phyloP scores from a whole-genome alignment of 257 asterid genomes.

The Haberlea rhodopensis region DNA sequence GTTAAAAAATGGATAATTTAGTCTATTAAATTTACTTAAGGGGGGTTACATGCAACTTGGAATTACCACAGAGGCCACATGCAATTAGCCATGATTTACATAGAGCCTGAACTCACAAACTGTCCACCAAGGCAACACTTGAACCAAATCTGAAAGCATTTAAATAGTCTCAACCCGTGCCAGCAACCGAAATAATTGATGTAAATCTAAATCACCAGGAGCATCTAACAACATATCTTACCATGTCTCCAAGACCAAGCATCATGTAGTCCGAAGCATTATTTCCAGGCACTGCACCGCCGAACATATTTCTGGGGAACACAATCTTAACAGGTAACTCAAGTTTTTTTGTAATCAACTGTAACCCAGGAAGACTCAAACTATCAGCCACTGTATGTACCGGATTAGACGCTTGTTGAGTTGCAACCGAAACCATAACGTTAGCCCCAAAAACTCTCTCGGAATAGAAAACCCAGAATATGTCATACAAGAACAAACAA shows the following conservation, averaged over 20 bases:
- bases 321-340: conserved; percentile 97
- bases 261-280: conserved; percentile 71
- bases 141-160: neutral
- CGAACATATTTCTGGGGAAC: conserved; percentile 82
- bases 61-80: too few species aligned
- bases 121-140: neutral
- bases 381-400: conserved; percentile 85
- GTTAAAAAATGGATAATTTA: too few species aligned
- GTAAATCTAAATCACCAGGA: neutral
- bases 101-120: neutral
- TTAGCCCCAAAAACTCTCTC: conserved; percentile 94
- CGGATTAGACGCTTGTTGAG: conserved; percentile 90
- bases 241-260: conserved; percentile 98
- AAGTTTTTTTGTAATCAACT: conserved; percentile 74
- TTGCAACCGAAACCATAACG: conserved; percentile 96
- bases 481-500: conserved; percentile 83
- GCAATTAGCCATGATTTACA: too few species aligned
- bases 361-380: conserved; percentile 90
- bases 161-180: neutral
- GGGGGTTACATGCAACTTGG: too few species aligned
- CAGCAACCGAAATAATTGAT: conserved; percentile 3
- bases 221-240: conserved; percentile 29
- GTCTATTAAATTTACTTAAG: too few species aligned
- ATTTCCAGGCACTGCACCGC: conserved; percentile 68
- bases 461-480: conserved; percentile 94